These are phyloP conservation scores for Phialemonium atrogriseum DNA, from an alignment of 2,329 filamentous ascomycete species.

Conservation along the genomic window DNA sequence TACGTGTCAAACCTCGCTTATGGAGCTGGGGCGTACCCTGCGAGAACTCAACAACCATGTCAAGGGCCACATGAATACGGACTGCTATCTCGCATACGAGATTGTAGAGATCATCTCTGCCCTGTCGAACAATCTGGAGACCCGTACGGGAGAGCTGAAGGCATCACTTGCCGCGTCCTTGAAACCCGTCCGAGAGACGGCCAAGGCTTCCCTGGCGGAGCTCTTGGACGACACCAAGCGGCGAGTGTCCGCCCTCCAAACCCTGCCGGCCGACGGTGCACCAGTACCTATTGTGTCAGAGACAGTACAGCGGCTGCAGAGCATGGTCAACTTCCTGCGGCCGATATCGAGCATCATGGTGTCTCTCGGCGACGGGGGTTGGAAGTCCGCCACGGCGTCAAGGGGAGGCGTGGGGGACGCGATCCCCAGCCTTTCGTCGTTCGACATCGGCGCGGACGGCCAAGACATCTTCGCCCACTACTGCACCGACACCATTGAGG, in stretches of 20 bases:
- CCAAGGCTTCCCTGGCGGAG: conserved; percentile 75
- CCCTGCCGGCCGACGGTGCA: conserved; percentile 70
- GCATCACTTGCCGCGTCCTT: conserved; percentile 73
- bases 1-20: conserved; percentile 69
- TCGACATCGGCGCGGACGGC: conserved; percentile 85
- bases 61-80: conserved; percentile 74
- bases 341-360: conserved; percentile 86
- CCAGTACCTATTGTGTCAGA: conserved; percentile 71
- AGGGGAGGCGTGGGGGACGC: conserved; percentile 50
- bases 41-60: conserved; percentile 87
- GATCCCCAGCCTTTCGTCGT: conserved; percentile 64
- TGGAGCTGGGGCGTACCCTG: conserved; percentile 77
- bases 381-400: conserved; percentile 51
- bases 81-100: conserved; percentile 93
- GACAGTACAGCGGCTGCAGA: conserved; percentile 77
- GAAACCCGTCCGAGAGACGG: conserved; percentile 85
- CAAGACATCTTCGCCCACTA: conserved; percentile 85
- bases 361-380: conserved; percentile 87
- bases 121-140: conserved; percentile 71
- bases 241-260: conserved; percentile 55
- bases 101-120: conserved; percentile 83
- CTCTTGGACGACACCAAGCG: conserved; percentile 76
- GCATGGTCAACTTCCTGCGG: conserved; percentile 77
- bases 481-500: conserved; percentile 79
- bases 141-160: conserved; percentile 79